These are phyloP conservation scores for Quercus alba DNA, from an alignment of 306 rosid genomes.

Conservation along the genomic window DNA sequence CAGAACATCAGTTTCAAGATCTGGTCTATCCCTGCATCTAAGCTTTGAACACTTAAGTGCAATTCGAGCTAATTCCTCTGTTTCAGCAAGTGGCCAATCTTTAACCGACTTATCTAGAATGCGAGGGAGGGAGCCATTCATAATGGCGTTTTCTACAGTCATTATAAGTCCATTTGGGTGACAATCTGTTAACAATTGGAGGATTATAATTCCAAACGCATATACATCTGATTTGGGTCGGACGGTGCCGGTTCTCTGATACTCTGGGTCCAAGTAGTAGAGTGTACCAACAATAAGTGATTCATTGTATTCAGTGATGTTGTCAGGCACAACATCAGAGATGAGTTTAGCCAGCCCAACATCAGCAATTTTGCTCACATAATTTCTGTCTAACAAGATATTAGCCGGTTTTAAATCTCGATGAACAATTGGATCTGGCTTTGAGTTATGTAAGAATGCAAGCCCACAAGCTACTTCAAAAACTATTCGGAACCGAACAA, in stretches of 20 bases:
- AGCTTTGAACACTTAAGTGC: conserved; percentile 71
- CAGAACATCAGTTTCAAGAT: conserved; percentile 83
- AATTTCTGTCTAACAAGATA: conserved; percentile 73
- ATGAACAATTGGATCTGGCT: conserved; percentile 85
- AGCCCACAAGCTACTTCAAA: conserved; percentile 91
- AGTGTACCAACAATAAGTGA: conserved; percentile 86
- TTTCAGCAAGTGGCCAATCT: conserved; percentile 82
- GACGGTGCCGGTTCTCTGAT: conserved; percentile 88
- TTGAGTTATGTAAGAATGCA: conserved; percentile 74
- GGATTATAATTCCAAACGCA: conserved; percentile 76
- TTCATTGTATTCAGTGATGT: conserved; percentile 76
- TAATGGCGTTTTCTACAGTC: conserved; percentile 61
- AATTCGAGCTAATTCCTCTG: conserved; percentile 62
- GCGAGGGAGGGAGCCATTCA: conserved; percentile 47
- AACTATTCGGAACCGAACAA: conserved; percentile 54
- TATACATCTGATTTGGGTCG: conserved; percentile 91
- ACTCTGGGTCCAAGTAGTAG: conserved; percentile 96
- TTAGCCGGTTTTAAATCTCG: conserved; percentile 96
- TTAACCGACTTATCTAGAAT: conserved; percentile 65
- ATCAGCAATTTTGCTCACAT: conserved; percentile 82
- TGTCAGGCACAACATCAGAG: conserved; percentile 72
- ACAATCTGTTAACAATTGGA: conserved; percentile 67
- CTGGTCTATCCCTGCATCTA: conserved; percentile 96
- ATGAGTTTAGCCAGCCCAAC: conserved; percentile 87
- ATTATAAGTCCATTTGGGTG: conserved; percentile 62